Evolutionary conservation across 2,329 filamentous ascomycete genomes (phyloP), one percentile per base, ranked within the genome.

Genomic region (Cryphonectria radicalis): DNA sequence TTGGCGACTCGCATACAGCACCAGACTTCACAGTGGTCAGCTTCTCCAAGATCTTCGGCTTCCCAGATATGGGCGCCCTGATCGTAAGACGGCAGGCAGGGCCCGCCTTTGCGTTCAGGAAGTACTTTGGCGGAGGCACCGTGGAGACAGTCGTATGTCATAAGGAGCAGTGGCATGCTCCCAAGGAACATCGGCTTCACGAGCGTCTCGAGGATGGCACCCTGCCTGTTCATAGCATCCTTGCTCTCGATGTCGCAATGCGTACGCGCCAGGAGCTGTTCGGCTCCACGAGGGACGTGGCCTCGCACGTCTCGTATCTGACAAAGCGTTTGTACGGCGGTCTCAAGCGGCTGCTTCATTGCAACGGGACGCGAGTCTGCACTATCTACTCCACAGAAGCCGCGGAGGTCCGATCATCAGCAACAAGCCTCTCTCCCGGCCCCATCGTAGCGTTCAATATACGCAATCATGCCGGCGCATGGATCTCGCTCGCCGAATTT

Each of bases 21-120:
- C 93, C 95, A 0, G 95, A 98, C 79, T 98, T 98, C 75, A 91
- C 89, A 0, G 92, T 93, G 0, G 77, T 98, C 59, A 98, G 95
- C 80, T 90, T 98, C 74, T 97, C 98, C 83, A 99, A 98, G 80
- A 95, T 98, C n/a, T 98, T 98, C 79, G 95, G 96, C 1, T 98
- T 98, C 74, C 95, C 95, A 0, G 93, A 98, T 78, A 84, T 98
- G 1, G 95, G 95, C 1, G 94, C 91, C 1, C 82, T 99, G 71
- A 90, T 98, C 42, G 90, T 98, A 17, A 90, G 92, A 59, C 94
- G 93, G 75, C 85, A 88, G 43, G 88, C 92, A 17, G 89, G 88
- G 8, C 79, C 86, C 55, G 78, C 91, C 3, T 90, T 97, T 63
- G 83, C 87, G 43, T 84, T 85, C 59, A 89, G 94, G 72, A 90